Evolutionary conservation across 2,329 filamentous ascomycete genomes (phyloP).

Genomic region (Fonsecaea pedrosoi): DNA sequence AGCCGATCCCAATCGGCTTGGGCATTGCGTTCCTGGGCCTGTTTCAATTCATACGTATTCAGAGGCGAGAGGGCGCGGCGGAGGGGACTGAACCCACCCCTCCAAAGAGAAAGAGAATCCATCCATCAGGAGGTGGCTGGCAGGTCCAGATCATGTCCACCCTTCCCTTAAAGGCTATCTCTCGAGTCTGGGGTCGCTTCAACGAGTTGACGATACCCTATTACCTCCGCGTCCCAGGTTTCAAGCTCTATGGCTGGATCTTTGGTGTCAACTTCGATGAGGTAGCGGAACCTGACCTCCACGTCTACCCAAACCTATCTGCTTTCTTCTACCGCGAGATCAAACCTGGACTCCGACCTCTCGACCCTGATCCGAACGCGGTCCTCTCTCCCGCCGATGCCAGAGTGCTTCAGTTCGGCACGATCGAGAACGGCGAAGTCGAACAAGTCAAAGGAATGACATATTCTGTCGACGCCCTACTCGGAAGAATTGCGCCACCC

Average conservation of each 20-base stretch:
- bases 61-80: slow-evolving; percentile 54
- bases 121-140: slow-evolving; percentile 82
- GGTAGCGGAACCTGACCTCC: slow-evolving; percentile 85
- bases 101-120: slow-evolving; percentile 66
- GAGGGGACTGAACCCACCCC: slow-evolving; percentile 54
- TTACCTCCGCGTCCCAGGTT: slow-evolving; percentile 84
- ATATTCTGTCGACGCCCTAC: slow-evolving; percentile 89
- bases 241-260: slow-evolving; percentile 86
- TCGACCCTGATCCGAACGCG: slow-evolving; percentile 80
- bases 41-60: slow-evolving; percentile 82
- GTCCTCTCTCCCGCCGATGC: slow-evolving; percentile 90
- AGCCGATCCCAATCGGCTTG: slow-evolving; percentile 84
- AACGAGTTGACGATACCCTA: slow-evolving; percentile 90
- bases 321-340: slow-evolving; percentile 96
- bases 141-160: slow-evolving; percentile 94
- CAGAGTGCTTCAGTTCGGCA: slow-evolving; percentile 86
- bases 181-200: slow-evolving; percentile 86
- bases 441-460: slow-evolving; percentile 99
- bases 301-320: slow-evolving; percentile 87
- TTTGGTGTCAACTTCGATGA: slow-evolving; percentile 93
- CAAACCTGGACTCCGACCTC: slow-evolving; percentile 83
- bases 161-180: slow-evolving; percentile 86
- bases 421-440: slow-evolving; percentile 90
- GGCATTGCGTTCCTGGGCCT: slow-evolving; percentile 84
- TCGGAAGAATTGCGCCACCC: slow-evolving; percentile 66